A percentile compares a stretch with the other conserved stretches of the same genome.
Conservation (phyloP, 257 asterid genomes). For the Ilex aquifolium region DNA sequence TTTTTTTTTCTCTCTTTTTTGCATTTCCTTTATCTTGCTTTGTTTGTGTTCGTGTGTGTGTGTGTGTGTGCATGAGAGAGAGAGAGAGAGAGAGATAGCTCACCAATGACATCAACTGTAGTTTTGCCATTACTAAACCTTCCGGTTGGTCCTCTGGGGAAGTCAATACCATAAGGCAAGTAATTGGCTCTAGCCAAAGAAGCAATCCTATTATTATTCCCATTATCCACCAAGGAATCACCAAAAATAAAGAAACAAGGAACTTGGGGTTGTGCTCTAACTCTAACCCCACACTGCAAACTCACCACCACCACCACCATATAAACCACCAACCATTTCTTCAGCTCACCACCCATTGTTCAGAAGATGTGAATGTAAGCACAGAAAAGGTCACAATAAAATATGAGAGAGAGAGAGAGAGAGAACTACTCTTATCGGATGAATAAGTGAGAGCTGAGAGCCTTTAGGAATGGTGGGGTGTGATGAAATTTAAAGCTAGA, state of each 20-base stretch:
- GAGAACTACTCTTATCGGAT: no score
- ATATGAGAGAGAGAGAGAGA: no score
- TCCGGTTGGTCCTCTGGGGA: conserved; percentile 55
- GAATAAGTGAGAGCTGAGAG: neutral
- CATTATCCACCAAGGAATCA: conserved; percentile 70
- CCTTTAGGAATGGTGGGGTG: neutral
- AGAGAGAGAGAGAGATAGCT: conserved; percentile 8
- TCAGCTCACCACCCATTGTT: conserved; percentile 21
- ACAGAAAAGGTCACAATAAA: neutral
- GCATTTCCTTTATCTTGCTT: no score
- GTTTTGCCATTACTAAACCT: conserved; percentile 68
- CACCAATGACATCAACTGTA: conserved; percentile 60
- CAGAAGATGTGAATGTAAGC: neutral
- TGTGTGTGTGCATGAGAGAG: no score
- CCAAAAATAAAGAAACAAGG: conserved; percentile 72
- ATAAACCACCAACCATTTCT: conserved; percentile 18
- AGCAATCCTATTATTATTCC: conserved; percentile 54
- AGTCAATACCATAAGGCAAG: conserved; percentile 73
- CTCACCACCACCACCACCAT: conserved; percentile 7
- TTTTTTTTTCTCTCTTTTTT: no score
- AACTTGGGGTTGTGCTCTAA: conserved; percentile 50
- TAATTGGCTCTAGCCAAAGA: conserved; percentile 72
- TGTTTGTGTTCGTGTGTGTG: no score
- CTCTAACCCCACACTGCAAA: conserved; percentile 21
- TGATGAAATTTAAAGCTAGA: neutral